Conservation (phyloP, 2,329 filamentous ascomycete genomes). For the Fusarium heterosporum region DNA sequence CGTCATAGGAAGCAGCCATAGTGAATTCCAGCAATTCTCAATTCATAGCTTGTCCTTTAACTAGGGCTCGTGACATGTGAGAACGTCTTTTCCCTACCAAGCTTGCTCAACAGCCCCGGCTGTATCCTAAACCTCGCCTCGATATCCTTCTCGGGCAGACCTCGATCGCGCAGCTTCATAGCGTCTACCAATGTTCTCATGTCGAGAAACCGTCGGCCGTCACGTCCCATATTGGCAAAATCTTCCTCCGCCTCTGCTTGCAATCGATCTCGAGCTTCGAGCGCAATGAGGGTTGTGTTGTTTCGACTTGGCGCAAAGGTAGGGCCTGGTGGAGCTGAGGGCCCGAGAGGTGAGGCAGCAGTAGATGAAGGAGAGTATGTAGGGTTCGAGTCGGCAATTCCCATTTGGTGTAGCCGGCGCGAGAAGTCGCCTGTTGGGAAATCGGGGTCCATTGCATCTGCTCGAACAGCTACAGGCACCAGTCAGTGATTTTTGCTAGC, state of each 20-base stretch:
- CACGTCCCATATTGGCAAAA: constrained; percentile 54
- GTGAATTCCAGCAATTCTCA: background rate
- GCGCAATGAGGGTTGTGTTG: constrained; percentile 62
- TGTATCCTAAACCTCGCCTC: constrained; percentile 61
- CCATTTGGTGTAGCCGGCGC: constrained; percentile 65
- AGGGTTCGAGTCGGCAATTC: constrained; percentile 65
- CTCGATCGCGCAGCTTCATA: constrained; percentile 58
- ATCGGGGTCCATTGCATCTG: constrained; percentile 58
- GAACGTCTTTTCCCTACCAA: constrained; percentile 58
- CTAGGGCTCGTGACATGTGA: constrained; percentile 50
- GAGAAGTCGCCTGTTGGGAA: constrained; percentile 59
- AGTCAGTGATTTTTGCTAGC: constrained; percentile 20
- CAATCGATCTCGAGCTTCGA: constrained; percentile 61
- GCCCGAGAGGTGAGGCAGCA: constrained; percentile 45
- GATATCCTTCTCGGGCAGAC: constrained; percentile 55
- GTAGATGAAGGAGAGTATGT: constrained; percentile 65
- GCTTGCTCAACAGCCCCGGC: constrained; percentile 57
- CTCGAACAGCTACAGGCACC: constrained; percentile 52
- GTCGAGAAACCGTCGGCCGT: constrained; percentile 60
- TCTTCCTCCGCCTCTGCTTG: constrained; percentile 60
- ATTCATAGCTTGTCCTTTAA: constrained; percentile 18
- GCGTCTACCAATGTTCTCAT: constrained; percentile 61
- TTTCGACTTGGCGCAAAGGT: constrained; percentile 48
- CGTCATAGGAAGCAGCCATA: constrained; percentile 12
- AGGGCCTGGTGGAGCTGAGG: constrained; percentile 42